Percentiles rank a stretch among this genome's conserved stretches.
These are phyloP conservation scores for Scytalidium sp. DNA, from an alignment of 2,329 filamentous ascomycete genomes.

Conservation along the genomic window DNA sequence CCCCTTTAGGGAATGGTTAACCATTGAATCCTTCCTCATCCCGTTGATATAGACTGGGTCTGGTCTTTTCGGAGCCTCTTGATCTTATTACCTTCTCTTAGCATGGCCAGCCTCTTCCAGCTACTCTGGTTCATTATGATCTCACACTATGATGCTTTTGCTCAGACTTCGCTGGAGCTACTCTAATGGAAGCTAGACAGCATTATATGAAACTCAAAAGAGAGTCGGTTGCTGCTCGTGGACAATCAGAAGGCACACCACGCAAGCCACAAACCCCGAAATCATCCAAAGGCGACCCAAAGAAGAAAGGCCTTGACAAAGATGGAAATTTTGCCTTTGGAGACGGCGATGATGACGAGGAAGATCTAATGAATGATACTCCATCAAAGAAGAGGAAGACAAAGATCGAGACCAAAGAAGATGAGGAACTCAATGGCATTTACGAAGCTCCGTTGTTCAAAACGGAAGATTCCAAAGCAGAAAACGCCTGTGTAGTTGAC, in stretches of 20 bases:
- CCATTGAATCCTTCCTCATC: no score
- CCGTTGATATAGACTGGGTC: no score
- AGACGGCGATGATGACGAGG: constrained; percentile 5
- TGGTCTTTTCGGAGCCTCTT: no score
- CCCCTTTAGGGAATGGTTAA: no score
- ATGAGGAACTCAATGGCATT: neutral
- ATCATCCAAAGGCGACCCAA: neutral
- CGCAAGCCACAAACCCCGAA: neutral
- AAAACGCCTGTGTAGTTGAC: constrained; percentile 5
- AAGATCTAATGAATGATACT: neutral
- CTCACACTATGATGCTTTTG: no score
- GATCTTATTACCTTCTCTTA: no score
- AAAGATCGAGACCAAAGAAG: constrained; percentile 10
- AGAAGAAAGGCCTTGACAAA: constrained; percentile 1
- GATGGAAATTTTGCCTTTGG: neutral
- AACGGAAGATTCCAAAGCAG: constrained; percentile 6
- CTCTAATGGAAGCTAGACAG: neutral
- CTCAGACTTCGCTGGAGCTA: neutral
- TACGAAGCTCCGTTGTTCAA: constrained; percentile 12
- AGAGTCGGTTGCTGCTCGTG: neutral
- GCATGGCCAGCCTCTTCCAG: neutral
- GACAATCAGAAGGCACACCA: neutral
- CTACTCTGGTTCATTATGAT: no score
- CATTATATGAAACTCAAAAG: neutral
- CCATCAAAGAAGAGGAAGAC: constrained; percentile 14